Evolutionary conservation across 306 rosid species (phyloP).

Genomic region (Trifolium dubium): DNA sequence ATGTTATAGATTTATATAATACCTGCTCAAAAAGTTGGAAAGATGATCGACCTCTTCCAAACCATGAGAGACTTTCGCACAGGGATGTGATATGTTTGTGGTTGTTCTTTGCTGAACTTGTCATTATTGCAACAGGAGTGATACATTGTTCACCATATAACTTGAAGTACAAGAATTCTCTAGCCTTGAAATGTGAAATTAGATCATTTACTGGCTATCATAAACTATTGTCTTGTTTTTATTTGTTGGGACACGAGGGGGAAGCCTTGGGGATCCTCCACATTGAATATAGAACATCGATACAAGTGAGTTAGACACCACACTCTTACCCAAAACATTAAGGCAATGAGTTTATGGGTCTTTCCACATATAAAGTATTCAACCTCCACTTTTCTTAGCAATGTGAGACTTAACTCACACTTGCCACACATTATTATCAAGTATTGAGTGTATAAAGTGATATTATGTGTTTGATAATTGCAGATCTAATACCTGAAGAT

Average conservation of each 20-base stretch:
- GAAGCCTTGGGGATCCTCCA: no score
- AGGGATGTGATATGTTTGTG: conserved; percentile 69
- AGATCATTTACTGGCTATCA: conserved; percentile 14
- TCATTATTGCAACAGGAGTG: conserved; percentile 98
- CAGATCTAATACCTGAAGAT: conserved; percentile 86
- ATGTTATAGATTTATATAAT: conserved; percentile 42
- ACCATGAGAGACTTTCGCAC: conserved; percentile 87
- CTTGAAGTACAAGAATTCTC: conserved; percentile 96
- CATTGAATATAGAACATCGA: no score
- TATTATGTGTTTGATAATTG: conserved; percentile 36
- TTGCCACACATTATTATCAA: not conserved
- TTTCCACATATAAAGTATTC: no score
- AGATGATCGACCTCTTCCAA: conserved; percentile 94
- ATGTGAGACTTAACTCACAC: no score
- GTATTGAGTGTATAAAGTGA: conserved; percentile 28
- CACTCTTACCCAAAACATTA: no score
- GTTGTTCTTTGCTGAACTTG: conserved; percentile 94
- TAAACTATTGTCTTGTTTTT: conserved; percentile 36
- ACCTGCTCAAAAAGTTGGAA: conserved; percentile 98
- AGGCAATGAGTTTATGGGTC: no score
- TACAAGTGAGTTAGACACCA: no score
- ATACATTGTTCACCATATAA: conserved; percentile 81
- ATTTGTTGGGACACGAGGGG: no score
- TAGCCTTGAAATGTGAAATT: conserved; percentile 71
- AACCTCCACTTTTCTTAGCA: no score